Base-by-base conservation (phyloP, 495 filamentous ascomycete species). In the Ramalina peruviana region DNA sequence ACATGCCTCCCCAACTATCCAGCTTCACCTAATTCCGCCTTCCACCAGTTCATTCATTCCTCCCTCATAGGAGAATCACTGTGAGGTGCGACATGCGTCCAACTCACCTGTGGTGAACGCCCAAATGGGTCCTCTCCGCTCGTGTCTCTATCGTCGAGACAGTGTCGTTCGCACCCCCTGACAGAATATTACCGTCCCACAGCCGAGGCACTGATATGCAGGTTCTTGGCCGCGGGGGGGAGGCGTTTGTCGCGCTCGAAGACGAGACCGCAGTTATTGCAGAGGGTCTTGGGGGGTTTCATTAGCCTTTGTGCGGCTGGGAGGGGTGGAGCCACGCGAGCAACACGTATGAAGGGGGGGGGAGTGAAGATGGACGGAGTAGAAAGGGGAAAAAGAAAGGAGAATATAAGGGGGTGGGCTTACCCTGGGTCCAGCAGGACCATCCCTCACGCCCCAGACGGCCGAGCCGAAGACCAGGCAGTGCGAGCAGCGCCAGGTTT, bases 391-490 rank as follows among this genome's bases (percentile, higher is more conserved):
- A 38, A 53, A 20, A 4, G 36, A 43, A 46, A n/a, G 40, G 33
- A 13, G 5, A 39, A 54, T 16, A 23, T 48, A 39, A 44, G n/a
- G 42, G 15, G 21, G 37, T 46, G 26, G 23, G 67, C 79, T 73
- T 75, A 96, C 90, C 64, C 86, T 81, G 48, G 81, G 75, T 40
- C 90, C 92, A 54, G 74, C 69, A 16, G 92, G 92, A 20, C 92
- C 92, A 60, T 99, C 92, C 60, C 90, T 68, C 10, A 96, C 90
- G 48, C 83, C 88, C 93, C 92, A 99, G 23, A 94, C 85, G 6
- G 86, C 81, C 30, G 81, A 81, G 27, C 93, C 92, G 77, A 86
- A 86, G 6, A 96, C 80, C 54, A 69, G 72, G 63, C 92, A 99
- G 64, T 95, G 90, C n/a, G 68, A 66, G 69, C 92, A 99, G 40